These are phyloP conservation scores for Penicillium sclerotigenum DNA, from an alignment of 2,329 filamentous ascomycete genomes.

Conservation along the genomic window DNA sequence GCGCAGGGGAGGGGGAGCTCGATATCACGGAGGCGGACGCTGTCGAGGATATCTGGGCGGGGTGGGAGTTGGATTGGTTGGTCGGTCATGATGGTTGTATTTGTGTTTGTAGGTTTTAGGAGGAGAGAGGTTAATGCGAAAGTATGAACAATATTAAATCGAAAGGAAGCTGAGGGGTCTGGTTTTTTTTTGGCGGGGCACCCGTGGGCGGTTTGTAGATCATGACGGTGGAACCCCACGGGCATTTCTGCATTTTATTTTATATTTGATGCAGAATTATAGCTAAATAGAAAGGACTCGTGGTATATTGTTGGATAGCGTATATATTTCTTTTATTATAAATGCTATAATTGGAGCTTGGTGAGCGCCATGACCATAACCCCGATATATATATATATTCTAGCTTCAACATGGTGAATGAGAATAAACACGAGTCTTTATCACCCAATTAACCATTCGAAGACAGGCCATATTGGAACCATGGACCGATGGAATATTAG, in stretches of 20 bases:
- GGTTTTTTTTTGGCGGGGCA: constrained; percentile 21
- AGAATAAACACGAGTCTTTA: neutral
- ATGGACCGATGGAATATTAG: neutral
- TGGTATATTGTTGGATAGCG: no score
- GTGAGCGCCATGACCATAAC: neutral
- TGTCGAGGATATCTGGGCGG: constrained; percentile 36
- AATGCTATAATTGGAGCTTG: neutral
- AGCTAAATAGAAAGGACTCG: neutral
- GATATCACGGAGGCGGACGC: constrained; percentile 43
- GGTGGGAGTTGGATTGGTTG: constrained; percentile 30
- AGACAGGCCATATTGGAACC: no score
- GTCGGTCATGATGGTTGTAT: constrained; percentile 21
- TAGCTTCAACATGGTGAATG: neutral
- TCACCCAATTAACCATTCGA: neutral
- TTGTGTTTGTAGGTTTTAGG: neutral
- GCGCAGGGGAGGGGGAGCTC: constrained; percentile 44
- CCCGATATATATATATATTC: neutral
- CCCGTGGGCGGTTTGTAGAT: constrained; percentile 11
- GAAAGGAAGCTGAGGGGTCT: constrained; percentile 8
- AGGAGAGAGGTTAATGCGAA: neutral
- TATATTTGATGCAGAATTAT: no score
- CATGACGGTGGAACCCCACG: constrained; percentile 14
- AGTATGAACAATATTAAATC: neutral
- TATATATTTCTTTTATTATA: neutral
- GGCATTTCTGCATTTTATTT: neutral